phyloP scores from a whole-genome alignment of 78 protist genomes.

The Emiliania huxleyi region DNA sequence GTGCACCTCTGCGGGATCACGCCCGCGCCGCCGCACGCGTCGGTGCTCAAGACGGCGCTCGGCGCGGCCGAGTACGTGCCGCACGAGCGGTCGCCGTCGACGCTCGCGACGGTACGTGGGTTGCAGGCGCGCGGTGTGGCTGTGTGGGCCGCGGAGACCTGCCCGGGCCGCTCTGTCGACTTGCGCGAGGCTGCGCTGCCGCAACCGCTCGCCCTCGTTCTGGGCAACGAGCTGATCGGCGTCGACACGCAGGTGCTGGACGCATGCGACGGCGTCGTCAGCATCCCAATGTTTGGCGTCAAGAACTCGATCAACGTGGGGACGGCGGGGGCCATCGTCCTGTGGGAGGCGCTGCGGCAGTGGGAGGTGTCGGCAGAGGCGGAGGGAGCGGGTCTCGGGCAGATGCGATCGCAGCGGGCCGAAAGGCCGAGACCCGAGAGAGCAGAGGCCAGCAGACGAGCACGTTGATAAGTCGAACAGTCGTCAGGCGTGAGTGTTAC shows the following conservation, averaged over 20 bases:
- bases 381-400: too few species aligned
- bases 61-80: neutral
- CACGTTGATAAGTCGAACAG: too few species aligned
- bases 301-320: neutral
- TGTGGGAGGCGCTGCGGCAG: neutral
- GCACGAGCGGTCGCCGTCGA: neutral
- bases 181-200: too few species aligned
- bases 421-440: too few species aligned
- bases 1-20: slow-evolving; percentile 1
- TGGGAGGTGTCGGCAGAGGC: too few species aligned
- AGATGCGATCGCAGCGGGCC: too few species aligned
- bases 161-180: too few species aligned
- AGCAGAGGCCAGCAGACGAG: too few species aligned
- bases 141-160: too few species aligned
- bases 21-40: slow-evolving; percentile 24
- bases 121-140: too few species aligned
- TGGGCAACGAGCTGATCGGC: neutral
- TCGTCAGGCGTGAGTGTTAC: too few species aligned
- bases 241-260: neutral
- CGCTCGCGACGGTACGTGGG: neutral
- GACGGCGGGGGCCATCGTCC: neutral
- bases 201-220: neutral
- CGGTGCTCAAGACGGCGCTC: slow-evolving; percentile 5
- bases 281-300: neutral
- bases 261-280: neutral